Base-by-base conservation (phyloP, 108 stramenopile species). In the Poteriospumella lacustris region DNA sequence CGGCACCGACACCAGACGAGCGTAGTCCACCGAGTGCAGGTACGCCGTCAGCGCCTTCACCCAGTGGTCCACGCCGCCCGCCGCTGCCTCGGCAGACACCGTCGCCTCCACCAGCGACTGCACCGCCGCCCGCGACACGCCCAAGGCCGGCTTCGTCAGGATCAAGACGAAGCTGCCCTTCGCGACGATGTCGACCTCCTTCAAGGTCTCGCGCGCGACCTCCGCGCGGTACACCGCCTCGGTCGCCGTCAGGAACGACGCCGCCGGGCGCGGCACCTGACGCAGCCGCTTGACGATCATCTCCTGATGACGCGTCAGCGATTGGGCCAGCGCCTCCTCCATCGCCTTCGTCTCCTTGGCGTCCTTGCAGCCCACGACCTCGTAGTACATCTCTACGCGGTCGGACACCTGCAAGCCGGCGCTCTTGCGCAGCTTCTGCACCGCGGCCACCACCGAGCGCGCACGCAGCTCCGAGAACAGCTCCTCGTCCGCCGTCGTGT, bases 361-460 rank as follows among this genome's bases (percentile, higher is more conserved):
- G 72, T 94, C 92, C 34, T 59, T 58, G 2, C n/a, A 1, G 1
- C 34, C 67, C 28, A 24, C 19, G 36, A 58, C 68, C 1, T 86
- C 83, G 79, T 91, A 94, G 85, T 90, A 95, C 0, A 93, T 91
- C 79, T 97, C 94, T 33, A 95, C 93, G 29, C 86, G 80, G 73
- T 97, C 96, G 79, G 84, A 84, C 60, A 94, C 58, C 47, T 91
- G 89, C 34, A 97, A 82, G 12, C 94, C 94, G 58, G 91, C 89
- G 40, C 86, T 85, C 87, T 99, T 99, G 36, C 98, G 89, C 24
- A 99, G 85, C 77, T 97, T 95, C 75, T 99, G 97, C 73, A 98
- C 93, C 39, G 89, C 91, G 76, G 92, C 95, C 77, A 96, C 93
- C 41, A 97, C 83, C 77, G 96, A 95, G 52, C 98, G 92, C 1